Evolutionary conservation across 2,329 filamentous ascomycete species (phyloP).

Genomic region (Drechslera avenae): DNA sequence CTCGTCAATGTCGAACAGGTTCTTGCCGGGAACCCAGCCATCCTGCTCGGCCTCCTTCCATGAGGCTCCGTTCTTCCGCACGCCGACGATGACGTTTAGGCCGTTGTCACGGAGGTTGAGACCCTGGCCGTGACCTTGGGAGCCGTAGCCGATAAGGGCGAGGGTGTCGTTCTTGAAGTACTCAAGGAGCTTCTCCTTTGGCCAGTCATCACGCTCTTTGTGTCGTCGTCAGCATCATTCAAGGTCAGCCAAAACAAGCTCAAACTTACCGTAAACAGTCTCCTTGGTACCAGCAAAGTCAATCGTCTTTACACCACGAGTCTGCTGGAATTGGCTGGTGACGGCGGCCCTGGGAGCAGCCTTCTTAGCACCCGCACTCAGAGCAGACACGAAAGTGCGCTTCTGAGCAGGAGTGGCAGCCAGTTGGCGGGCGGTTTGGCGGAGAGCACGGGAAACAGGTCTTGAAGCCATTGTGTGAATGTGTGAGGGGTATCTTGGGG

Average conservation of each 20-base stretch:
- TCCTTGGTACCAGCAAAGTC: conserved; percentile 97
- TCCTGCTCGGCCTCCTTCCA: conserved; percentile 98
- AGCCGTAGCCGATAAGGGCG: conserved; percentile 97
- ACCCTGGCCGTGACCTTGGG: conserved; percentile 97
- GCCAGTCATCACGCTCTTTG: conserved; percentile 96
- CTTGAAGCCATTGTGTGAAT: conserved; percentile 74
- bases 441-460: conserved; percentile 68
- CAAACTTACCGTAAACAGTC: conserved; percentile 80
- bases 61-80: conserved; percentile 96
- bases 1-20: conserved; percentile 97
- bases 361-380: conserved; percentile 52
- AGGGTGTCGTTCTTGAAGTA: conserved; percentile 99
- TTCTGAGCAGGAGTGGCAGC: conserved; percentile 57
- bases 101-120: conserved; percentile 99
- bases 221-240: conserved; percentile 28
- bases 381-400: conserved; percentile 64
- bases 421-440: conserved; percentile 62
- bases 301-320: conserved; percentile 94
- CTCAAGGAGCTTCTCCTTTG: conserved; percentile 95
- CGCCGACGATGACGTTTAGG: conserved; percentile 97
- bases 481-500: conserved; percentile 43
- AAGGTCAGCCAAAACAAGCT: conserved; percentile 12
- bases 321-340: conserved; percentile 64
- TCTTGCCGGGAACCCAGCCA: conserved; percentile 97
- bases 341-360: conserved; percentile 54